These are phyloP conservation scores for Euphorbia celastroides DNA, from an alignment of 441 rosid species.

Conservation along the genomic window DNA sequence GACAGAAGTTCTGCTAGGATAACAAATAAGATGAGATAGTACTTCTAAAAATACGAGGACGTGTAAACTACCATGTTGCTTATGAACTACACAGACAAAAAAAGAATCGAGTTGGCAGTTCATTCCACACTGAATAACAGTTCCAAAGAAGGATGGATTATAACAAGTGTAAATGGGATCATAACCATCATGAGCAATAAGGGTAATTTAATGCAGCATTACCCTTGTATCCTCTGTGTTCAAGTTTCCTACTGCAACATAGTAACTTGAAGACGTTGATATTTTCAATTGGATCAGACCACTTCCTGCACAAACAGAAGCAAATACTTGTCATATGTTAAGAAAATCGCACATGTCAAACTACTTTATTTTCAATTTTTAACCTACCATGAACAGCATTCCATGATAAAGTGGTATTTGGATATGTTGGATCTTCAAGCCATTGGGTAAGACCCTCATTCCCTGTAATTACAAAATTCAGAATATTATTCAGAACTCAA, in stretches of 20 bases:
- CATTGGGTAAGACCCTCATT: constrained; percentile 74
- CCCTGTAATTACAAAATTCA: constrained; percentile 46
- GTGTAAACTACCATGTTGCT: neutral
- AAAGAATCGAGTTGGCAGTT: neutral
- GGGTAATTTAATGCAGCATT: constrained; percentile 15
- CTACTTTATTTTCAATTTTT: constrained; percentile 5
- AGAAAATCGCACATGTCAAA: constrained; percentile 9
- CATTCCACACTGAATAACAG: neutral
- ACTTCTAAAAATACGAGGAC: neutral
- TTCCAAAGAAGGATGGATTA: neutral
- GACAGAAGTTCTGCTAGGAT: neutral
- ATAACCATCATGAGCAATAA: neutral
- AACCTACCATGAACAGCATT: constrained; percentile 64
- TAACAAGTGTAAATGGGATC: neutral
- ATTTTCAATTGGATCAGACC: constrained; percentile 61
- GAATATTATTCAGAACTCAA: constrained; percentile 14
- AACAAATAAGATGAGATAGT: neutral
- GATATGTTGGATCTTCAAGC: constrained; percentile 82
- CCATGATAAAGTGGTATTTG: constrained; percentile 88
- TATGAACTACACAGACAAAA: neutral
- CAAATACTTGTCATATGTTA: constrained; percentile 15
- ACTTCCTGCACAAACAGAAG: constrained; percentile 49
- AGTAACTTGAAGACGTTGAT: constrained; percentile 64
- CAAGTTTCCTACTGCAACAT: constrained; percentile 74
- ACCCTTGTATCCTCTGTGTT: constrained; percentile 78